Conservation (phyloP, 192 early-diverging fungal genomes). For the Coemansia sp. region DNA sequence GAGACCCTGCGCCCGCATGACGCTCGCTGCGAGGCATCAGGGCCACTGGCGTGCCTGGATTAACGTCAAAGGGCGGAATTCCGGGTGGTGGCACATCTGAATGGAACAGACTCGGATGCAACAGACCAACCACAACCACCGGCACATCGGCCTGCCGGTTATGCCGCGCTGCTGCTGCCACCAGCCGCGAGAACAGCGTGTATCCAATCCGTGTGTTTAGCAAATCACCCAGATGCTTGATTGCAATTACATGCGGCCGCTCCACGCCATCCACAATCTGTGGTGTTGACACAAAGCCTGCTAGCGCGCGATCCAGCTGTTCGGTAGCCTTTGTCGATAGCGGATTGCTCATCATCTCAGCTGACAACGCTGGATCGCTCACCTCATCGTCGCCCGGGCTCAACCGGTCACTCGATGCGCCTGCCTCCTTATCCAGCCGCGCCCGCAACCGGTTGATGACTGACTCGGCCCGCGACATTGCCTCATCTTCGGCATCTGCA, state of each 20-base stretch:
- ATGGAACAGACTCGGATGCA: slow-evolving; percentile 54
- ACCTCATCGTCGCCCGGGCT: slow-evolving; percentile 20
- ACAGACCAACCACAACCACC: slow-evolving; percentile 36
- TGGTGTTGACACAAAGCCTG: slow-evolving; percentile 23
- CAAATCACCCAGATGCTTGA: slow-evolving; percentile 53
- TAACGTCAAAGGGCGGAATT: slow-evolving; percentile 51
- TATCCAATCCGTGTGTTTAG: slow-evolving; percentile 53
- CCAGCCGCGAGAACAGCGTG: slow-evolving; percentile 45
- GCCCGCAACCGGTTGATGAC: slow-evolving; percentile 18
- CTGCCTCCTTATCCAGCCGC: slow-evolving; percentile 13
- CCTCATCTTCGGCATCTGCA: slow-evolving; percentile 20
- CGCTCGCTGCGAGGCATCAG: slow-evolving; percentile 35
- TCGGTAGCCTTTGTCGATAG: slow-evolving; percentile 35
- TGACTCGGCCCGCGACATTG: slow-evolving; percentile 6
- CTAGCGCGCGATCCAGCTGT: slow-evolving; percentile 29
- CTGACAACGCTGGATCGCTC: slow-evolving; percentile 39
- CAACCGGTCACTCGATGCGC: slow-evolving; percentile 16
- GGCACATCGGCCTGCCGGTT: slow-evolving; percentile 9
- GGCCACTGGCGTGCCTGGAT: slow-evolving; percentile 40
- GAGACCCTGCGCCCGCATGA: neutral
- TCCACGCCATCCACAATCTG: slow-evolving; percentile 4
- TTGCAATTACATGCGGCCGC: slow-evolving; percentile 32
- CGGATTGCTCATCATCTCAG: slow-evolving; percentile 54
- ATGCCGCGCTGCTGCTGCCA: slow-evolving; percentile 15
- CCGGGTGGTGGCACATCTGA: slow-evolving; percentile 39